These are phyloP conservation scores for Helicocarpus griseus DNA, from an alignment of 2,329 filamentous ascomycete genomes.

Conservation along the genomic window DNA sequence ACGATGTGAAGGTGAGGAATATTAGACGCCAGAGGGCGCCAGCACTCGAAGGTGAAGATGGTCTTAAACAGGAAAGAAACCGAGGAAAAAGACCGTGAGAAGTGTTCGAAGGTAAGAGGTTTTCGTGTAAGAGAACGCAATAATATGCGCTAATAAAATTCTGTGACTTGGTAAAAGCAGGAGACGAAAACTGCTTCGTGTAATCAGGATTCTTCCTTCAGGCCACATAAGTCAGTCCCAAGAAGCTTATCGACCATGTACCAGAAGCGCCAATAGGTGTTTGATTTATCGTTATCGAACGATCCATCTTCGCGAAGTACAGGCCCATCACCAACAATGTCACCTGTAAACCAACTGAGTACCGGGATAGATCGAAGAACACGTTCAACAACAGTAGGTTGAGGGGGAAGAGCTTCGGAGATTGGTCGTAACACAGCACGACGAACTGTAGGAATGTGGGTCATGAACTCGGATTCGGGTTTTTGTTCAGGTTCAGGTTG, in stretches of 20 bases:
- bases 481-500: slow-evolving; percentile 12
- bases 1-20: too few relatives aligned
- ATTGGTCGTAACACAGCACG: slow-evolving; percentile 57
- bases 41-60: too few relatives aligned
- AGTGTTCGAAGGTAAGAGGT: too few relatives aligned
- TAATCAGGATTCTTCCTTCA: slow-evolving; percentile 41
- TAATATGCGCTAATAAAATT: not conserved
- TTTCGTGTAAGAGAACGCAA: too few relatives aligned
- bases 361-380: slow-evolving; percentile 58
- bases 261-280: slow-evolving; percentile 53
- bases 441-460: slow-evolving; percentile 57
- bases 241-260: slow-evolving; percentile 46
- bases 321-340: slow-evolving; percentile 39
- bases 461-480: slow-evolving; percentile 37
- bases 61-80: too few relatives aligned
- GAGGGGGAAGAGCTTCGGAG: slow-evolving; percentile 60
- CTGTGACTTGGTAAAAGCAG: not conserved
- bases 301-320: slow-evolving; percentile 35
- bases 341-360: slow-evolving; percentile 59
- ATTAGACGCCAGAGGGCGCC: too few relatives aligned
- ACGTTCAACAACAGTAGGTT: slow-evolving; percentile 55
- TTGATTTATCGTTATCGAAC: slow-evolving; percentile 61
- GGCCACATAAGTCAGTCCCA: slow-evolving; percentile 53
- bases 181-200: not conserved
- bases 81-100: too few relatives aligned